Evolutionary conservation across 2,329 filamentous ascomycete species (phyloP).

Genomic region (Calcarisporium arbuscula): DNA sequence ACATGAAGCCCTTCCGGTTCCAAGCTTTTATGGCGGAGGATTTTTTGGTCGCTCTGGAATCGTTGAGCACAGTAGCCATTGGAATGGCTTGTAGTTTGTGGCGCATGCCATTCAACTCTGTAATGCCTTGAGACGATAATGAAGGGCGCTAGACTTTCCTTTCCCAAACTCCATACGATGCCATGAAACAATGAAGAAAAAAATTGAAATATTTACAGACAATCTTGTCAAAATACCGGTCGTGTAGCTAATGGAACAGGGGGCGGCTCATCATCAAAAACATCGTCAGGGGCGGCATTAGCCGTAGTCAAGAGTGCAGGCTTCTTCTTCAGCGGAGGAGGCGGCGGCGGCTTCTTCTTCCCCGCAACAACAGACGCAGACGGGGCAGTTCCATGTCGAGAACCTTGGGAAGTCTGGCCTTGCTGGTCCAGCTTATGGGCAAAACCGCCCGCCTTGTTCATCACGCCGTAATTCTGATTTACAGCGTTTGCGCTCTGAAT

Average conservation of each 20-base stretch:
- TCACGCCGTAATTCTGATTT: conserved; percentile 56
- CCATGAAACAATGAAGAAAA: background rate
- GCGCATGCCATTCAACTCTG: too few species aligned
- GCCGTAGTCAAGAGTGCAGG: conserved; percentile 32
- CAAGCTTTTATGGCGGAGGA: too few species aligned
- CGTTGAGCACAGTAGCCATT: too few species aligned
- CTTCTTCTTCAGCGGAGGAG: conserved; percentile 48
- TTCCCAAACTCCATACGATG: background rate
- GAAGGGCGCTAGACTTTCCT: too few species aligned
- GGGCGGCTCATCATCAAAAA: conserved; percentile 34
- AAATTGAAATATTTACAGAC: background rate
- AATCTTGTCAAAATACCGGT: conserved; percentile 33
- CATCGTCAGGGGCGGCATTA: conserved; percentile 9
- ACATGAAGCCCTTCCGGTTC: too few species aligned
- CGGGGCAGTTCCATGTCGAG: conserved; percentile 6
- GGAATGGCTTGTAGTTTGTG: too few species aligned
- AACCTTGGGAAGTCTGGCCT: background rate
- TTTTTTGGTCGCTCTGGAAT: too few species aligned
- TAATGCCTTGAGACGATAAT: too few species aligned
- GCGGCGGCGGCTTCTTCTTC: conserved; percentile 50
- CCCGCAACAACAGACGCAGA: conserved; percentile 17
- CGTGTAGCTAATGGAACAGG: conserved; percentile 47
- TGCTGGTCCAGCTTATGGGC: conserved; percentile 11
- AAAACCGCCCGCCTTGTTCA: conserved; percentile 26
- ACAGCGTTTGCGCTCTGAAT: conserved; percentile 49